phyloP scores from a whole-genome alignment of 2,329 filamentous ascomycete genomes.

The Lasiodiplodia citricola region DNA sequence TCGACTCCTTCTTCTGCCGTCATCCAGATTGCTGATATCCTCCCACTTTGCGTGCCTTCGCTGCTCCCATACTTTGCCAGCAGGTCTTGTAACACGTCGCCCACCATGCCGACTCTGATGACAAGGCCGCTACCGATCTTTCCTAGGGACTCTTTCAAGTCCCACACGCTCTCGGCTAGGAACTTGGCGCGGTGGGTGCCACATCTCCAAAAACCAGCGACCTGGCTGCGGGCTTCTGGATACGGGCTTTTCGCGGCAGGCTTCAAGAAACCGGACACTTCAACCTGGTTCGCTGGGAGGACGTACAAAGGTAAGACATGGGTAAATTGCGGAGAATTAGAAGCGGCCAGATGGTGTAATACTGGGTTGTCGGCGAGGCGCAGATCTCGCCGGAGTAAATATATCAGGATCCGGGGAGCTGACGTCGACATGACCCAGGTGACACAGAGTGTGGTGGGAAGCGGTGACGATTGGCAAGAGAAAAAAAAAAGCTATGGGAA shows the following conservation, averaged over 20 bases:
- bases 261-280: slow-evolving; percentile 74
- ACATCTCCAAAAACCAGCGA: slow-evolving; percentile 74
- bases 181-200: slow-evolving; percentile 75
- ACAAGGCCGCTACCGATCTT: slow-evolving; percentile 62
- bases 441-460: background rate
- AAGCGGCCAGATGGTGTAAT: slow-evolving; percentile 58
- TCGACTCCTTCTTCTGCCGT: slow-evolving; percentile 72
- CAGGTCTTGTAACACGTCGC: slow-evolving; percentile 65
- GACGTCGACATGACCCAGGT: background rate
- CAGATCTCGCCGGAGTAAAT: slow-evolving; percentile 74
- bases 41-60: slow-evolving; percentile 27
- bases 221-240: slow-evolving; percentile 68
- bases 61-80: slow-evolving; percentile 51
- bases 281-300: slow-evolving; percentile 72
- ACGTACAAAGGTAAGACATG: slow-evolving; percentile 75
- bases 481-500: background rate
- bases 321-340: slow-evolving; percentile 49
- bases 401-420: slow-evolving; percentile 63
- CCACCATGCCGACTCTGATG: slow-evolving; percentile 66
- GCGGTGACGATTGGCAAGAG: background rate
- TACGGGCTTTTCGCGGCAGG: slow-evolving; percentile 62
- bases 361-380: slow-evolving; percentile 77
- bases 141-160: slow-evolving; percentile 68
- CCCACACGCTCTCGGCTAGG: slow-evolving; percentile 73
- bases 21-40: slow-evolving; percentile 65